A percentile compares a stretch with the other conserved stretches of the same genome.
phyloP scores from a whole-genome alignment of 805 yeast species.

The Suhomyces xylopsoci region DNA sequence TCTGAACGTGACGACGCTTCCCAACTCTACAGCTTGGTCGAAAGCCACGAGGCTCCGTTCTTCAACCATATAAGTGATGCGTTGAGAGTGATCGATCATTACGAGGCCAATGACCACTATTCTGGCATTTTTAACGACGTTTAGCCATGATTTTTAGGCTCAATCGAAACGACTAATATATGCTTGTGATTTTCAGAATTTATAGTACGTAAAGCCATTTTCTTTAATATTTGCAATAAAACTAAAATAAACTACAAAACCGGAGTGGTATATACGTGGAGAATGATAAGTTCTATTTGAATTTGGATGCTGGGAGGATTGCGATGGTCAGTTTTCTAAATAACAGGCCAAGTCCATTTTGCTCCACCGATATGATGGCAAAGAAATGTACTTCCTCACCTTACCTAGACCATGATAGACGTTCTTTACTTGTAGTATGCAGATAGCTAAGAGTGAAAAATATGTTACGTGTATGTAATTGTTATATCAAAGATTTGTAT shows the following conservation, averaged over 20 bases:
- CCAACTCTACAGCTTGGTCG: conserved; percentile 22
- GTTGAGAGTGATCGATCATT: conserved; percentile 36
- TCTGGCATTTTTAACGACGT: neutral
- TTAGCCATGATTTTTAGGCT: neutral
- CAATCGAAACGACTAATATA: neutral
- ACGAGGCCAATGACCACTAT: conserved; percentile 16
- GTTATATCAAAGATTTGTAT: too few relatives aligned
- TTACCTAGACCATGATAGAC: too few relatives aligned
- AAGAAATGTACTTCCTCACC: too few relatives aligned
- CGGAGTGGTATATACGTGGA: neutral
- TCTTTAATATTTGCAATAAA: neutral
- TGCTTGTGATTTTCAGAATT: neutral
- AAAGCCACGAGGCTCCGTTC: conserved; percentile 26
- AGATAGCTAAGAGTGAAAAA: too few relatives aligned
- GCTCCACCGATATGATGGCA: too few relatives aligned
- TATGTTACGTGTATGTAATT: too few relatives aligned
- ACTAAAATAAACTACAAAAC: neutral
- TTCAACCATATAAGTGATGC: conserved; percentile 39
- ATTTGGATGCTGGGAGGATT: too few relatives aligned
- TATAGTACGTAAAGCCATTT: too few relatives aligned
- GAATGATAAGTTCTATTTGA: neutral
- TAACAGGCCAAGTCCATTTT: too few relatives aligned
- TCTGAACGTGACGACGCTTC: conserved; percentile 14
- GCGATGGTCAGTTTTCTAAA: too few relatives aligned
- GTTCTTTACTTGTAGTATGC: too few relatives aligned